Conservation (phyloP, 441 rosid genomes). For the Croton laevigatus region DNA sequence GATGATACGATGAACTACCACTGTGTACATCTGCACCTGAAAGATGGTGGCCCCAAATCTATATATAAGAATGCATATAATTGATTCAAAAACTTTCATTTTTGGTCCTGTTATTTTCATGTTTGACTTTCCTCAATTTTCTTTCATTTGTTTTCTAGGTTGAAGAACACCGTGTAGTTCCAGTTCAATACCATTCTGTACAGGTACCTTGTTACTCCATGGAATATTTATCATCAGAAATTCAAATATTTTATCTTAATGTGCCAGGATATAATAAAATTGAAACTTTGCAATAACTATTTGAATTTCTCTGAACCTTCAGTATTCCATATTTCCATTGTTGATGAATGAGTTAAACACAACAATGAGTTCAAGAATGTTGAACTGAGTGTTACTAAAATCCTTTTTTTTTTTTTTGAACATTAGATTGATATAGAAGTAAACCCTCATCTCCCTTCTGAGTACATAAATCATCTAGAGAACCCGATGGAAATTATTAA, state of each 20-base stretch:
- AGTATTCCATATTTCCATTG: neutral
- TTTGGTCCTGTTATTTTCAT: slow-evolving; percentile 20
- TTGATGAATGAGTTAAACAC: neutral
- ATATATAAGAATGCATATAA: neutral
- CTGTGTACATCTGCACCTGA: neutral
- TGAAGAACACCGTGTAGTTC: slow-evolving; percentile 70
- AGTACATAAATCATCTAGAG: slow-evolving; percentile 85
- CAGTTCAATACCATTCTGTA: slow-evolving; percentile 73
- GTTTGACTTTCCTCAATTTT: slow-evolving; percentile 21
- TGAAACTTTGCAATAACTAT: neutral
- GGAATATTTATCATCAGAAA: neutral
- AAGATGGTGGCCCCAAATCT: slow-evolving; percentile 5
- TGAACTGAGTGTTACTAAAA: slow-evolving; percentile 9
- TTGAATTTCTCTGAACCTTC: neutral
- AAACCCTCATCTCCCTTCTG: slow-evolving; percentile 79
- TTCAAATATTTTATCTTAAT: slow-evolving; percentile 4
- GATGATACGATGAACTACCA: neutral
- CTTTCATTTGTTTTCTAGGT: slow-evolving; percentile 52
- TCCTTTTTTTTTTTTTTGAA: slow-evolving; percentile 16
- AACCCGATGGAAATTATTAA: slow-evolving; percentile 86
- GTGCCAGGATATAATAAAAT: neutral
- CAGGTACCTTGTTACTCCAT: slow-evolving; percentile 50
- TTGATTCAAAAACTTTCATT: neutral
- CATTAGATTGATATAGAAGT: slow-evolving; percentile 76
- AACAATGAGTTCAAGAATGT: neutral